Evolutionary conservation across 2,329 filamentous ascomycete genomes (phyloP), one percentile per base, ranked within the genome.

Genomic region (Alternaria longipes): DNA sequence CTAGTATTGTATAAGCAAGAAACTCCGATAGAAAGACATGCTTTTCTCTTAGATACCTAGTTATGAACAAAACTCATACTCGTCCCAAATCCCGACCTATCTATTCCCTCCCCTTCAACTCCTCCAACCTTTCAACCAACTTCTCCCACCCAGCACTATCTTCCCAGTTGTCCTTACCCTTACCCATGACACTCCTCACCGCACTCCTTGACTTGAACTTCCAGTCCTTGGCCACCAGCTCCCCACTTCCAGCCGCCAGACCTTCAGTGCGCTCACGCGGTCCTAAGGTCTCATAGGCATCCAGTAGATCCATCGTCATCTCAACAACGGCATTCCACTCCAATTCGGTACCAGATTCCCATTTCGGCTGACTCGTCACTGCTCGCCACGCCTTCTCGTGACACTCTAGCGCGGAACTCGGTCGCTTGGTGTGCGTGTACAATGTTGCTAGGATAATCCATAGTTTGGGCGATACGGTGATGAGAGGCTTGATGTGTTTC

Each of bases 371-470:
- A 52, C 84, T 83, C 0, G 86, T 82, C 0, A 90, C 87, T 0
- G 91, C 88, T 2, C 95, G 87, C 94, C 94, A 99, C 0, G 90
- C 92, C 74, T 94, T 94, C 80, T 98, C 95, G 30, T 94, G 88
- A 1, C 92, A 92, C 6, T 93, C 91, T 1, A 98, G 84, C 5
- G 94, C 92, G 2, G 89, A 89, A 0, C 82, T 80, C 1, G 90
- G 91, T 54, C 91, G 90, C 3, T 86, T 81, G 8, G 89, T 86
- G 88, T 93, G 97, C 14, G 90, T 83, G 5, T 92, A 88, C 16
- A 96, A 82, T 5, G 89, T 87, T 0, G 89, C 85, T 0, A 96
- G 84, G 0, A 96, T 81, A 2, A 86, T 84, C 93, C 94, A 98
- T 1, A 97, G 86, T 26, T 89, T 86, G 0, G 90, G 86, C 2